Base-by-base conservation (phyloP, 768 basidiomycete genomes). In the Hericium erinaceus region DNA sequence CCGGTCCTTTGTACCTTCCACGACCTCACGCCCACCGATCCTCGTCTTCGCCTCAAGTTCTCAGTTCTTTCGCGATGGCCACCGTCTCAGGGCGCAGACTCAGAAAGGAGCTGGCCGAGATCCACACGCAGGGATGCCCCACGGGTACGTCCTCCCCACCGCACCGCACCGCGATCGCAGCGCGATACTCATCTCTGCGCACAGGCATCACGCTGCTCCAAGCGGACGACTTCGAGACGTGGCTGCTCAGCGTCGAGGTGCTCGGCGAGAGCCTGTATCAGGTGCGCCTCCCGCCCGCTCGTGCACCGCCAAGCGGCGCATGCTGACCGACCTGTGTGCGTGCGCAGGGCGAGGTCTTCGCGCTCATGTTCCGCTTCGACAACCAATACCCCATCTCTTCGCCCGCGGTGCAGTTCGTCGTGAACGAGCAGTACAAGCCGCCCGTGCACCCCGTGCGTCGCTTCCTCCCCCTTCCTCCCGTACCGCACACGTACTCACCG, bases 371-470 rank as follows among this genome's bases (percentile, higher is more conserved):
- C 69, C 79, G 85, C 64, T 95, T 95, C 68, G 88, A 91, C 62
- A 39, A 79, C 1, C 79, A 81, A 64, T 94, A 93, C 70, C 92
- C 92, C 0, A 94, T 95, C 64, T 86, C 88, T 11, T 82, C 89
- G 2, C 92, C 92, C 12, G 88, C 89, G 16, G 92, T 95, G 18
- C 87, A 89, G 64, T 95, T 94, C 66, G 82, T 92, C 41, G 81
- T 87, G 15, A 78, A 80, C 52, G 77, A 84, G 52, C 76, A 75
- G 39, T 76, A 76, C 61, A 73, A 84, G 65, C 77, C 89, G n/a
- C 91, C 90, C 11, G 66, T 84, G 20, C 92, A 93, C 66, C 92
- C 89, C 16, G 89, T 92, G 68, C 61, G 85, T 77, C 18, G 33
- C 10, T 40, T 39, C 24, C 12, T 58, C 39, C 52, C 13, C 40